Evolutionary conservation across 116 monocot species (phyloP), one percentile per base, ranked within the genome.

Genomic region (Cymodocea nodosa): DNA sequence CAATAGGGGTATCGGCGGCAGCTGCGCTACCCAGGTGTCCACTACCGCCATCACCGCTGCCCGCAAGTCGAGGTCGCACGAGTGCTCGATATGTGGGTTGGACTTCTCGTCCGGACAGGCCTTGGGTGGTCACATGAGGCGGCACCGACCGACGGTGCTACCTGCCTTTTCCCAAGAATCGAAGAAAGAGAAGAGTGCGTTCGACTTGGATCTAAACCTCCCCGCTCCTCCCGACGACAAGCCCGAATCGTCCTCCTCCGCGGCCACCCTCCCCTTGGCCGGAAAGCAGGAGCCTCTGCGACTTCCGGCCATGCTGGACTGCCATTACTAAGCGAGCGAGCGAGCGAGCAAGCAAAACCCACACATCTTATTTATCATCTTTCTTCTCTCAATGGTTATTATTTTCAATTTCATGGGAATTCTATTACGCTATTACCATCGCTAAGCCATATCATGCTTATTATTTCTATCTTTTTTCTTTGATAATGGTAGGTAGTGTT

Each of bases 181-280:
- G 35, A 68, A 79, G 67, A 75, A 75, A 57, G 63, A 68, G 56
- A 66, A 37, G 51, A 50, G 13, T 9, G 11, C 53, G 35, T 51
- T 62, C 4, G n/a, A 36, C 15, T 44, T 70, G 67, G 97, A 97
- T 75, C 85, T 97, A n/a, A 97, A 97, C 65, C 80, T 91, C 51
- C 97, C 97, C 0, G 85, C 97, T 0, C 89, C 94, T 0, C 56
- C 70, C 15, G 89, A 84, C 0, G 87, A 90, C 10, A 78, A 69
- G 15, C 50, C 22, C 40, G 12, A 35, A 9, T 68, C 52, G 36
- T 17, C 71, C 2, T 23, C 57, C 50, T 49, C 51, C 23, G 20
- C 36, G 20, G 63, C 73, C 19, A 15, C 74, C 59, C 6, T 61
- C 74, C 24, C 61, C 50, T 13, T 50, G 2, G n/a, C 23, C 15